A percentile compares a stretch with the other conserved stretches of the same genome.
phyloP scores from a whole-genome alignment of 2,329 filamentous ascomycete species.

The Aspergillus neoniger region DNA sequence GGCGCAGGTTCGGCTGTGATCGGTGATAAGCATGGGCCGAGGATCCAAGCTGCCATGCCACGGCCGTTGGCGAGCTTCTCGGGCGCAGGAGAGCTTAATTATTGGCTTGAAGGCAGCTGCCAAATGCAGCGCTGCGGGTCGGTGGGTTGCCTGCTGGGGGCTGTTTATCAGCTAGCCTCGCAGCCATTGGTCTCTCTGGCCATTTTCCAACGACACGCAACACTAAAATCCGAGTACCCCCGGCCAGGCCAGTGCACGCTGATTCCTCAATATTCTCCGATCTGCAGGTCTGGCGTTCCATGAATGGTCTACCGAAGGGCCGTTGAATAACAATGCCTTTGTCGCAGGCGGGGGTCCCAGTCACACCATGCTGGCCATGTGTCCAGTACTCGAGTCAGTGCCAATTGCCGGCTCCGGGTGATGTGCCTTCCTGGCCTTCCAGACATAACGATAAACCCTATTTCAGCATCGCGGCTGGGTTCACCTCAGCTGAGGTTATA shows the following conservation, averaged over 20 bases:
- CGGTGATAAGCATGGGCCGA: not conserved
- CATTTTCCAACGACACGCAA: not conserved
- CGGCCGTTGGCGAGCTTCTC: not conserved
- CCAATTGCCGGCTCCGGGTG: not conserved
- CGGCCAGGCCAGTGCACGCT: not conserved
- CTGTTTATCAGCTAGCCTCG: not conserved
- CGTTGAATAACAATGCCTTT: not conserved
- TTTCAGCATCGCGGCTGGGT: not conserved
- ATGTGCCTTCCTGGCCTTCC: not conserved
- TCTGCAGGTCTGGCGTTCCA: not conserved
- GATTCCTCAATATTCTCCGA: not conserved
- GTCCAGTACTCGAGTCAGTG: not conserved
- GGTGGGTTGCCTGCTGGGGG: not conserved
- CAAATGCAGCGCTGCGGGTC: not conserved
- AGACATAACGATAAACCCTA: not conserved
- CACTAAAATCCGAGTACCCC: not conserved
- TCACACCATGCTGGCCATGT: not conserved
- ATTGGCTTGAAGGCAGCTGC: not conserved
- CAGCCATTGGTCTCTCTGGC: not conserved
- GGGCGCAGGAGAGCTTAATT: not conserved
- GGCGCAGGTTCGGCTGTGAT: conserved; percentile 19
- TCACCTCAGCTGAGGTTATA: not conserved
- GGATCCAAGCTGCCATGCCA: not conserved
- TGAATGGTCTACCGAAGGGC: not conserved
- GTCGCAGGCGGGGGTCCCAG: not conserved